Conservation (phyloP, 352 stramenopile genomes). For the Pythium aquatile region DNA sequence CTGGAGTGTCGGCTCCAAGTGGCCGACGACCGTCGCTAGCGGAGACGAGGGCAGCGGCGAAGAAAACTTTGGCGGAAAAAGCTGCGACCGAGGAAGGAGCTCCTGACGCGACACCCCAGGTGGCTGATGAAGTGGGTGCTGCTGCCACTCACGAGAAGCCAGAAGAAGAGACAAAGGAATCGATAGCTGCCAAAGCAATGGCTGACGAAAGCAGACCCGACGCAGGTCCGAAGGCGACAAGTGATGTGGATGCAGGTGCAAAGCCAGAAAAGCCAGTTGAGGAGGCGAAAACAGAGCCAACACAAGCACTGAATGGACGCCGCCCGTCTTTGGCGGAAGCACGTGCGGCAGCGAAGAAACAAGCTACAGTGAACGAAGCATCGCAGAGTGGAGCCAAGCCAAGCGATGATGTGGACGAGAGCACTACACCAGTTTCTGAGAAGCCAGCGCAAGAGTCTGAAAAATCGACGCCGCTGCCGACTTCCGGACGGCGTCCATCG, state of each 20-base stretch:
- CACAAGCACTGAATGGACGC: background rate
- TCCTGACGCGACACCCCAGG: background rate
- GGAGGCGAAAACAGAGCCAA: background rate
- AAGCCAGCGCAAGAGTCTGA: background rate
- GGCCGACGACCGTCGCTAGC: constrained; percentile 20
- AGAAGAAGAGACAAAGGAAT: background rate
- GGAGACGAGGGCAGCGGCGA: constrained; percentile 17
- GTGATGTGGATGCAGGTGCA: background rate
- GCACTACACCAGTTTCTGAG: background rate
- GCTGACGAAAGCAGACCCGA: too few relatives aligned
- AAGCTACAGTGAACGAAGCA: background rate
- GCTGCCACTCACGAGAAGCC: background rate
- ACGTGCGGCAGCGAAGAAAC: constrained; percentile 2
- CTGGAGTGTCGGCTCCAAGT: background rate
- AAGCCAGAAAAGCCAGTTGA: background rate
- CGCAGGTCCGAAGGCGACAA: too few relatives aligned
- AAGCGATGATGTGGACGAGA: background rate
- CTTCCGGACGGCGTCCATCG: constrained; percentile 6
- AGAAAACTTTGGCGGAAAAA: constrained; percentile 8
- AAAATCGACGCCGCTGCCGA: background rate
- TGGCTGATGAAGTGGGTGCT: background rate
- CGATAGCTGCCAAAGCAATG: too few relatives aligned
- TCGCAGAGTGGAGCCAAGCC: background rate
- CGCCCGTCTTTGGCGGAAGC: background rate
- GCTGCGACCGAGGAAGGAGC: background rate